A percentile compares a stretch with the other conserved stretches of the same genome.
These are phyloP conservation scores for Fusarium continuum DNA, from an alignment of 2,329 filamentous ascomycete species.

Conservation along the genomic window DNA sequence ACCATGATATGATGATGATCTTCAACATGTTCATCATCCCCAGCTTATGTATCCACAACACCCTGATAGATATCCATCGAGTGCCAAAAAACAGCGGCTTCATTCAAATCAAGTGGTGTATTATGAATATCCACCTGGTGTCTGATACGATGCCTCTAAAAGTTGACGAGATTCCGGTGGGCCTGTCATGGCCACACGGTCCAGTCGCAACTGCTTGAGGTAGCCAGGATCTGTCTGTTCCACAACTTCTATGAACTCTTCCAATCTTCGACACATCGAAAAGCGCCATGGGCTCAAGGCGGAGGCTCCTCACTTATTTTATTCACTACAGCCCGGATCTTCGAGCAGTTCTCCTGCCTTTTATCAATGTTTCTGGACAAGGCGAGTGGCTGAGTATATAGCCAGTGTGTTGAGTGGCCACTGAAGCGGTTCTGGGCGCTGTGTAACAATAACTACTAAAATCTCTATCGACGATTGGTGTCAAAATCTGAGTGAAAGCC, in stretches of 20 bases:
- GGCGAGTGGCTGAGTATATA: background rate
- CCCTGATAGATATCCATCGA: background rate
- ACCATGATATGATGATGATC: constrained; percentile 9
- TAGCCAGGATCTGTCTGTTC: constrained; percentile 25
- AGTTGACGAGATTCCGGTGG: constrained; percentile 33
- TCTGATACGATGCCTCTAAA: constrained; percentile 27
- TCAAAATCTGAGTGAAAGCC: background rate
- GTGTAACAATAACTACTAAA: background rate
- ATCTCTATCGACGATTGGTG: background rate
- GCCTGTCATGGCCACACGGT: background rate
- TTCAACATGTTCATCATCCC: background rate
- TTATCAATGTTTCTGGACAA: background rate
- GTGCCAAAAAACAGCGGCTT: background rate
- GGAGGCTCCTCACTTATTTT: constrained; percentile 3
- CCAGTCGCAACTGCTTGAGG: constrained; percentile 17
- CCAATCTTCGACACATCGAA: constrained; percentile 29
- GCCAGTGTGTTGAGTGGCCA: background rate
- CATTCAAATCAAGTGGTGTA: background rate
- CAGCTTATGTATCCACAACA: background rate
- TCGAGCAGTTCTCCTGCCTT: background rate
- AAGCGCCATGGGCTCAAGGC: constrained; percentile 3
- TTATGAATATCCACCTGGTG: background rate
- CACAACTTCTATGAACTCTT: constrained; percentile 30
- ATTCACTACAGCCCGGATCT: constrained; percentile 9
- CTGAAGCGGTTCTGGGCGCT: background rate